phyloP scores from a whole-genome alignment of 164 flowering plant genomes.

The Magnolia changhungtana region DNA sequence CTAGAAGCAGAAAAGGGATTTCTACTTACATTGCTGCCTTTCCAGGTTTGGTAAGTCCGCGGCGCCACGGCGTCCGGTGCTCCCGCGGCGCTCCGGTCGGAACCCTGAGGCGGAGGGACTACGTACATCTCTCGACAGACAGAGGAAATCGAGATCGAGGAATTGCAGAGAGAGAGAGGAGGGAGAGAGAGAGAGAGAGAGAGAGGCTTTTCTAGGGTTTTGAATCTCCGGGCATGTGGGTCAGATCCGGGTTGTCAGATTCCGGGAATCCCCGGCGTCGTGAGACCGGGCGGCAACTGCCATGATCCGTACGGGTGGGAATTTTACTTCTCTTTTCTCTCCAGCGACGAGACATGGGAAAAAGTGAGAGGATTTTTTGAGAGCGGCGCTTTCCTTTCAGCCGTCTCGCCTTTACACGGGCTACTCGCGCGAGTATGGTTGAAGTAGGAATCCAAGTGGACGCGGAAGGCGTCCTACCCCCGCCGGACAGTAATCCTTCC shows the following conservation, averaged over 20 bases:
- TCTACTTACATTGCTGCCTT: conserved; percentile 86
- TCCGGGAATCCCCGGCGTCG: background rate
- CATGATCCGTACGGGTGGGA: background rate
- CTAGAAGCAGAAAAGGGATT: background rate
- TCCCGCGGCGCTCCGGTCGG: conserved; percentile 44
- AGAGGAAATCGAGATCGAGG: background rate
- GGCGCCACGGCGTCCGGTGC: conserved; percentile 36
- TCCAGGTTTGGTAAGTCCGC: conserved; percentile 76
- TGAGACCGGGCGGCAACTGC: background rate
- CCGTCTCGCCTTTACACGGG: no score
- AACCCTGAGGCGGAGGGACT: conserved; percentile 52
- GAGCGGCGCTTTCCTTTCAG: background rate
- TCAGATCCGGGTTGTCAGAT: background rate
- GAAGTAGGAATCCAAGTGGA: no score
- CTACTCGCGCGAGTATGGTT: no score
- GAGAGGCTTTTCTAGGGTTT: background rate
- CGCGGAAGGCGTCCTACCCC: no score
- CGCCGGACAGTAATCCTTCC: no score
- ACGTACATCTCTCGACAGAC: conserved; percentile 53
- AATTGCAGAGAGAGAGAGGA: background rate
- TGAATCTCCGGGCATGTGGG: background rate
- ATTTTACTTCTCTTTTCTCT: background rate
- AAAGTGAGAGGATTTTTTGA: background rate
- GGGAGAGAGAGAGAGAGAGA: background rate
- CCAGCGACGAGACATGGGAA: background rate